phyloP scores from a whole-genome alignment of 1,139 yeast genomes.

The Saccharomyces hybrid region DNA sequence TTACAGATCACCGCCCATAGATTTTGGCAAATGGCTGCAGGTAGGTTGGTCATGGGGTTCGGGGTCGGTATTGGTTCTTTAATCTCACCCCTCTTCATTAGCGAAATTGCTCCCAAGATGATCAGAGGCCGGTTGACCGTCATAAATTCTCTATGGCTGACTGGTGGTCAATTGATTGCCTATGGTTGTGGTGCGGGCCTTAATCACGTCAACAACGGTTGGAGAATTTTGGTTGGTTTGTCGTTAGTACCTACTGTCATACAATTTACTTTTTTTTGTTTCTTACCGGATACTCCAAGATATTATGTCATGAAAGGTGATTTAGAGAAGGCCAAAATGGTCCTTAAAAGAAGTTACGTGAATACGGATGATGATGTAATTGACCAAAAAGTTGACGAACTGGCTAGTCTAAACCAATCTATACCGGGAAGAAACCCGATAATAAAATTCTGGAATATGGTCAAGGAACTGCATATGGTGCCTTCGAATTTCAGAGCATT shows the following conservation, averaged over 20 bases:
- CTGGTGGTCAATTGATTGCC: constrained; percentile 89
- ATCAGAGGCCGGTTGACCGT: constrained; percentile 80
- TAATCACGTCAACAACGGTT: constrained; percentile 64
- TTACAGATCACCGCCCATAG: constrained; percentile 72
- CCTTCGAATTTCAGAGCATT: constrained; percentile 86
- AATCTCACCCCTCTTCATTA: constrained; percentile 81
- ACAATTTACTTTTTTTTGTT: constrained; percentile 69
- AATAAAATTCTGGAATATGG: constrained; percentile 50
- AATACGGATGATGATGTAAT: constrained; percentile 51
- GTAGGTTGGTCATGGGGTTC: constrained; percentile 87
- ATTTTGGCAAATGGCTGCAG: constrained; percentile 87
- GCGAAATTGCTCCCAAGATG: constrained; percentile 86
- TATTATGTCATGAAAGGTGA: constrained; percentile 68
- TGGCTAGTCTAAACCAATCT: constrained; percentile 49
- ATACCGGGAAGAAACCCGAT: constrained; percentile 54
- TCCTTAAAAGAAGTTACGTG: constrained; percentile 51
- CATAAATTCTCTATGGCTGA: constrained; percentile 41
- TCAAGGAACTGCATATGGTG: constrained; percentile 59
- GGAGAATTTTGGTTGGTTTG: constrained; percentile 88
- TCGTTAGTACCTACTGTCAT: constrained; percentile 79
- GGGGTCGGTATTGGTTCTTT: constrained; percentile 94
- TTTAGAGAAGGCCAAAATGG: constrained; percentile 56
- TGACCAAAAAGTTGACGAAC: constrained; percentile 51
- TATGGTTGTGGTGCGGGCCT: constrained; percentile 92
- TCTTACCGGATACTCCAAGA: constrained; percentile 94